A percentile compares a stretch with the other conserved stretches of the same genome.
Conservation (phyloP, 345 rosid genomes). For the Eucalyptus marginata region DNA sequence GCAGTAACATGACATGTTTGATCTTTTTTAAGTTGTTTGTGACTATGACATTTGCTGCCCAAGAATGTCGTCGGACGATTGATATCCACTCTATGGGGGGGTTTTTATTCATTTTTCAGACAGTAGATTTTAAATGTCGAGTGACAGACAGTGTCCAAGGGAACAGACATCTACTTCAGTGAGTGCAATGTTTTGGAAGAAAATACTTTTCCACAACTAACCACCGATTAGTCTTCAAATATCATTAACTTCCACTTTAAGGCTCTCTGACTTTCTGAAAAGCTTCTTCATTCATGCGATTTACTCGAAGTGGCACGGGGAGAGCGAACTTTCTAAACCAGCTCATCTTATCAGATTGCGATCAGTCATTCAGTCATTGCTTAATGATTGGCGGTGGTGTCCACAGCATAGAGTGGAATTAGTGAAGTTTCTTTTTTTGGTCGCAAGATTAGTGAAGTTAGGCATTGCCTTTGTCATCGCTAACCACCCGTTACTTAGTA, state of each 20-base stretch:
- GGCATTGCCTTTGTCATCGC: not conserved
- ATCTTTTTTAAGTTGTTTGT: not conserved
- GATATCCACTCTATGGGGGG: not conserved
- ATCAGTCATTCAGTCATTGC: not conserved
- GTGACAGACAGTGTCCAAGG: not conserved
- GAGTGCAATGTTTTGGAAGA: not conserved
- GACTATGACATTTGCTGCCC: not conserved
- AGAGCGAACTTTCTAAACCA: not conserved
- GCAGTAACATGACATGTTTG: not conserved
- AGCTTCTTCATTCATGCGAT: not conserved
- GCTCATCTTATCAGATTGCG: not conserved
- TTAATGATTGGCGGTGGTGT: not conserved
- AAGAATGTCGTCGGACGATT: not conserved
- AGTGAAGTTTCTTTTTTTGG: not conserved
- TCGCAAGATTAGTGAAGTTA: not conserved
- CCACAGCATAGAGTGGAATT: not conserved
- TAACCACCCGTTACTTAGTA: not conserved
- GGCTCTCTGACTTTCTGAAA: not conserved
- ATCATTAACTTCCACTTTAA: not conserved
- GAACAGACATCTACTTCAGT: not conserved
- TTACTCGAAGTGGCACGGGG: not conserved
- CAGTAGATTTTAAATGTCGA: not conserved
- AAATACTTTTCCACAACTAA: not conserved
- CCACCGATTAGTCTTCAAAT: not conserved
- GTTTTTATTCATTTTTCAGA: too few species aligned